Conservation (phyloP, 345 rosid species). For the Cochlearia excelsa region DNA sequence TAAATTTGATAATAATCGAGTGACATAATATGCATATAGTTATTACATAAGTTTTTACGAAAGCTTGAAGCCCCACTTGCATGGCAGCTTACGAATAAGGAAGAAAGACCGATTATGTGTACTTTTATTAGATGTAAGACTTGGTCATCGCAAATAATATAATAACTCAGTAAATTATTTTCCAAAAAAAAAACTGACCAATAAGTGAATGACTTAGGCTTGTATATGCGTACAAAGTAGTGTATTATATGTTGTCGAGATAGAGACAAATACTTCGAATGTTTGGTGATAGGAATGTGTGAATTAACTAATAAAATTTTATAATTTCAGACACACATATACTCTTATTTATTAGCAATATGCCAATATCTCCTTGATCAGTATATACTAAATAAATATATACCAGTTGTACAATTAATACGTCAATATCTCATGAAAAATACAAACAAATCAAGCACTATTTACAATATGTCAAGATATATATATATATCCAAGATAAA, state of each 20-base stretch:
- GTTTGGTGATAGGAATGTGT: constrained; percentile 35
- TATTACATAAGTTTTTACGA: constrained; percentile 23
- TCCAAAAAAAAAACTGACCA: constrained; percentile 1
- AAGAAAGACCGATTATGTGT: constrained; percentile 29
- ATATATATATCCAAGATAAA: too few relatives aligned
- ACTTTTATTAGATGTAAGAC: constrained; percentile 33
- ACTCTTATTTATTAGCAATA: neutral
- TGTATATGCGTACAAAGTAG: constrained; percentile 16
- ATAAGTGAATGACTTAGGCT: constrained; percentile 20
- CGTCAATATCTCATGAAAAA: too few relatives aligned
- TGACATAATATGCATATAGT: neutral
- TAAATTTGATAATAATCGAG: constrained; percentile 1
- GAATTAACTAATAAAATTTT: constrained; percentile 10
- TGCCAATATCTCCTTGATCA: too few relatives aligned
- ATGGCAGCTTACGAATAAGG: constrained; percentile 33
- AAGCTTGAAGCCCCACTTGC: constrained; percentile 34
- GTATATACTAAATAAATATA: too few relatives aligned
- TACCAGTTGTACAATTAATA: too few relatives aligned
- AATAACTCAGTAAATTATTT: neutral
- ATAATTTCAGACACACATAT: neutral
- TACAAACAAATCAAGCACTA: too few relatives aligned
- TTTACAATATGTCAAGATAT: too few relatives aligned
- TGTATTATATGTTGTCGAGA: constrained; percentile 31
- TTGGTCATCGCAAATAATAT: constrained; percentile 20
- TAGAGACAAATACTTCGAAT: constrained; percentile 37